phyloP scores from a whole-genome alignment of 192 early-diverging fungal genomes.

The Backusella liffmaniae region DNA sequence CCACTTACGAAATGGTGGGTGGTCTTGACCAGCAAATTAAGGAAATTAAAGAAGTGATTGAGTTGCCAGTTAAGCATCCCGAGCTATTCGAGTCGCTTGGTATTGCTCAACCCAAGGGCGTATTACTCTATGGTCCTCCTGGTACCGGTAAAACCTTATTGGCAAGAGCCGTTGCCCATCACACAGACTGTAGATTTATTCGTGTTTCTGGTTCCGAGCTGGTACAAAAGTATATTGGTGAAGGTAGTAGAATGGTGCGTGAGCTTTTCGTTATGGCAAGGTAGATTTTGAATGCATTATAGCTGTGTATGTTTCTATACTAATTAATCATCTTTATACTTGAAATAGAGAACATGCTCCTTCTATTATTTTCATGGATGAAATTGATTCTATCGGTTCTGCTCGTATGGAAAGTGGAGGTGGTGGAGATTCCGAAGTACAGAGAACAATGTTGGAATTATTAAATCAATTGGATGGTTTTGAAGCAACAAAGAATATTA shows the following conservation, averaged over 20 bases:
- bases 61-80: slow-evolving; percentile 98
- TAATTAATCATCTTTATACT: not conserved
- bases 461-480: slow-evolving; percentile 90
- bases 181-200: slow-evolving; percentile 90
- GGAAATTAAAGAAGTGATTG: slow-evolving; percentile 99
- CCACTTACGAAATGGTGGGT: slow-evolving; percentile 99
- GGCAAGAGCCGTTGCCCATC: slow-evolving; percentile 89
- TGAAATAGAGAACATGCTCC: slow-evolving; percentile 77
- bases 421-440: slow-evolving; percentile 87
- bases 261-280: slow-evolving; percentile 89
- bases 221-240: slow-evolving; percentile 93
- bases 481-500: slow-evolving; percentile 90
- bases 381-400: slow-evolving; percentile 89
- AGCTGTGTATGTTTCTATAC: not conserved
- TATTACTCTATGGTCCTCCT: slow-evolving; percentile 88
- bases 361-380: slow-evolving; percentile 93
- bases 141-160: slow-evolving; percentile 88
- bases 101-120: slow-evolving; percentile 99
- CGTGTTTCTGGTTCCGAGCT: slow-evolving; percentile 89
- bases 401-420: slow-evolving; percentile 77
- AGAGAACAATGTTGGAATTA: slow-evolving; percentile 88
- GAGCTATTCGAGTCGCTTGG: slow-evolving; percentile 97
- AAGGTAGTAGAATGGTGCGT: slow-evolving; percentile 89
- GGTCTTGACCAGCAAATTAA: slow-evolving; percentile 99
- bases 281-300: slow-evolving; percentile 22